phyloP scores from a whole-genome alignment of 169 alveolate species.

The Plasmodium yoelii region DNA sequence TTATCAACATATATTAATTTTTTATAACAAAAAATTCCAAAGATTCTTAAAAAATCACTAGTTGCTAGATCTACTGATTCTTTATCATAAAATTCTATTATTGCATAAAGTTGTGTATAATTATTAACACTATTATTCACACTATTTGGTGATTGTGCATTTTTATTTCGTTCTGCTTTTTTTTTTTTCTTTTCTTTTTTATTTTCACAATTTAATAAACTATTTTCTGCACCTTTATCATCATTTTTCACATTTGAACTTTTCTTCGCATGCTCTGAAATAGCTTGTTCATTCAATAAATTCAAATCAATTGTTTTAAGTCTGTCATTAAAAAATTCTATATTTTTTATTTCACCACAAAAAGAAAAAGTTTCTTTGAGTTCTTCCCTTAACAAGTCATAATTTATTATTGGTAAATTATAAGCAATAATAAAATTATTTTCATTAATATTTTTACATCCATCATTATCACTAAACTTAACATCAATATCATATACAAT shows the following conservation, averaged over 20 bases:
- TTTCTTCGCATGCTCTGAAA: background rate
- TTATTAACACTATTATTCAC: slow-evolving; percentile 11
- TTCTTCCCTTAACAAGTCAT: slow-evolving; percentile 38
- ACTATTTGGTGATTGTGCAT: background rate
- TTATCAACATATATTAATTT: slow-evolving; percentile 75
- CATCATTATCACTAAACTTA: slow-evolving; percentile 1
- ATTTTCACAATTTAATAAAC: background rate
- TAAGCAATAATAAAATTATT: slow-evolving; percentile 59
- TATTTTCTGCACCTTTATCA: background rate
- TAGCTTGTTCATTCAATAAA: slow-evolving; percentile 22
- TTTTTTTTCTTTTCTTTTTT: background rate
- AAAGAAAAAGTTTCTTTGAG: slow-evolving; percentile 57
- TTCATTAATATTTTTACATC: slow-evolving; percentile 2
- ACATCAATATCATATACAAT: slow-evolving; percentile 61
- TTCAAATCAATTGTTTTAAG: slow-evolving; percentile 65
- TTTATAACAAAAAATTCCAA: slow-evolving; percentile 66
- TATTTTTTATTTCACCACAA: slow-evolving; percentile 50
- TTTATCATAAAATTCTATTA: slow-evolving; percentile 52
- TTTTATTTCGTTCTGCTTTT: background rate
- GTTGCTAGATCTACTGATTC: slow-evolving; percentile 57
- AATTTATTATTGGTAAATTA: slow-evolving; percentile 51
- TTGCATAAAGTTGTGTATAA: slow-evolving; percentile 46
- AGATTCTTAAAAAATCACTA: slow-evolving; percentile 63
- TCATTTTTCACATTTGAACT: background rate
- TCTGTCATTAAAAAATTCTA: slow-evolving; percentile 65